Evolutionary conservation across 495 filamentous ascomycete species (phyloP).

Genomic region (Venustampulla echinocandica): DNA sequence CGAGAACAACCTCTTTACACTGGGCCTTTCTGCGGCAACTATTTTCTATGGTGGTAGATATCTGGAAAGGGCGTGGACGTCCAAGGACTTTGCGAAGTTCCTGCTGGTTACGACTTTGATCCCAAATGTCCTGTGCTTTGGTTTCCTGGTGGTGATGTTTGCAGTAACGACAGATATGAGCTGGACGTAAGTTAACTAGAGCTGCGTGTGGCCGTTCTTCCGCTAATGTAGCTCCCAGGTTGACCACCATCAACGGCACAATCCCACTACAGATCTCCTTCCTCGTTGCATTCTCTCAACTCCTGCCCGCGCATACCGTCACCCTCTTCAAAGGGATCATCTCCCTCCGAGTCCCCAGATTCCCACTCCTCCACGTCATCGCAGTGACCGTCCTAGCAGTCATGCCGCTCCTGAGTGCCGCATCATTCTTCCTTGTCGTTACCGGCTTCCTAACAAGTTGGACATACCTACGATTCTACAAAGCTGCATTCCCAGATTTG

Average conservation of each 20-base stretch:
- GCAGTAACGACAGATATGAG: conserved; percentile 56
- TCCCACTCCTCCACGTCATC: conserved; percentile 79
- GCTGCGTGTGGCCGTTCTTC: conserved; percentile 2
- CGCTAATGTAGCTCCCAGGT: too few species aligned
- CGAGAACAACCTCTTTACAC: conserved; percentile 86
- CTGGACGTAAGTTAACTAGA: conserved; percentile 65
- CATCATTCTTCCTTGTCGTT: conserved; percentile 72
- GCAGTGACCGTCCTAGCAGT: conserved; percentile 67
- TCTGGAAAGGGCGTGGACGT: conserved; percentile 91
- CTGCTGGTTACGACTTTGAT: conserved; percentile 66
- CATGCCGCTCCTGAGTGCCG: conserved; percentile 73
- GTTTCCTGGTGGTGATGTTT: conserved; percentile 62
- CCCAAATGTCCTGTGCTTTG: conserved; percentile 69
- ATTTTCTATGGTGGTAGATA: conserved; percentile 92
- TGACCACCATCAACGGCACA: conserved; percentile 76
- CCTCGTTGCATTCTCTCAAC: conserved; percentile 95
- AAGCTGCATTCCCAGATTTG: conserved; percentile 54
- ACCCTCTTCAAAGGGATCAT: conserved; percentile 79
- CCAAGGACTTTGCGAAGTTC: conserved; percentile 88
- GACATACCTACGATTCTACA: conserved; percentile 96
- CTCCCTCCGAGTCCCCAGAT: conserved; percentile 81
- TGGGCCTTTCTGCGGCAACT: conserved; percentile 69
- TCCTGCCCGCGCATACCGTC: conserved; percentile 96
- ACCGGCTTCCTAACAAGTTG: conserved; percentile 81
- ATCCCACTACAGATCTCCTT: conserved; percentile 87